Conservation (phyloP, 1,139 yeast species). For the Hanseniaspora uvarum region DNA sequence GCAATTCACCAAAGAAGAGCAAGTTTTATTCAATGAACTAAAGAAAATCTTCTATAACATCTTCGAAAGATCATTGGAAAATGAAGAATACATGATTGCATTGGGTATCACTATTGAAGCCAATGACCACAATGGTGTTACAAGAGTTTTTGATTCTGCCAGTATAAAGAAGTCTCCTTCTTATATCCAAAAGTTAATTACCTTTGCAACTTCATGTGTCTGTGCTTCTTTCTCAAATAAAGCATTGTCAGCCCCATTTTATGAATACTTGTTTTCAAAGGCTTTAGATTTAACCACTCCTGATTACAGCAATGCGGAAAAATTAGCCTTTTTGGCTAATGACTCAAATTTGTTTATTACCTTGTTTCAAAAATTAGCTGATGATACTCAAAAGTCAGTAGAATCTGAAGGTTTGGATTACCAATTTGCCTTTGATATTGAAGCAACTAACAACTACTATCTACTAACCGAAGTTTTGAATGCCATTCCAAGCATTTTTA, state of each 20-base stretch:
- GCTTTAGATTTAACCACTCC: conserved; percentile 50
- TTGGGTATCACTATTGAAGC: conserved; percentile 87
- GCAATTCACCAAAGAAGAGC: conserved; percentile 29
- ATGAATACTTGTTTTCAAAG: conserved; percentile 55
- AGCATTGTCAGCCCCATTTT: conserved; percentile 34
- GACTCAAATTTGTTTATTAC: conserved; percentile 59
- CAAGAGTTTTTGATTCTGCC: conserved; percentile 42
- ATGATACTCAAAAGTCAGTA: conserved; percentile 4
- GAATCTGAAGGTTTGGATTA: conserved; percentile 50
- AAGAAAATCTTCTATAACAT: conserved; percentile 68
- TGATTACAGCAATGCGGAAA: conserved; percentile 73
- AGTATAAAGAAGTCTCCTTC: conserved; percentile 38
- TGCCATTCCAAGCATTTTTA: not conserved
- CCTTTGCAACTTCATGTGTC: conserved; percentile 69
- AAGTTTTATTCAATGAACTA: conserved; percentile 49
- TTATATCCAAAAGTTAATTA: conserved; percentile 50
- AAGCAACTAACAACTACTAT: conserved; percentile 87
- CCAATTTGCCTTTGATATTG: conserved; percentile 93
- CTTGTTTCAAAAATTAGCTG: conserved; percentile 41
- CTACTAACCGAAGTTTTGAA: conserved; percentile 32
- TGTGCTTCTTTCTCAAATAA: conserved; percentile 42
- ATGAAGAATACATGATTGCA: conserved; percentile 69
- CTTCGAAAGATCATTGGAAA: conserved; percentile 66
- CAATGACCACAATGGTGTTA: conserved; percentile 72
- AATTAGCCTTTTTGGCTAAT: conserved; percentile 80